Conservation (phyloP, 495 filamentous ascomycete species). For the Penicillium egyptiacum region DNA sequence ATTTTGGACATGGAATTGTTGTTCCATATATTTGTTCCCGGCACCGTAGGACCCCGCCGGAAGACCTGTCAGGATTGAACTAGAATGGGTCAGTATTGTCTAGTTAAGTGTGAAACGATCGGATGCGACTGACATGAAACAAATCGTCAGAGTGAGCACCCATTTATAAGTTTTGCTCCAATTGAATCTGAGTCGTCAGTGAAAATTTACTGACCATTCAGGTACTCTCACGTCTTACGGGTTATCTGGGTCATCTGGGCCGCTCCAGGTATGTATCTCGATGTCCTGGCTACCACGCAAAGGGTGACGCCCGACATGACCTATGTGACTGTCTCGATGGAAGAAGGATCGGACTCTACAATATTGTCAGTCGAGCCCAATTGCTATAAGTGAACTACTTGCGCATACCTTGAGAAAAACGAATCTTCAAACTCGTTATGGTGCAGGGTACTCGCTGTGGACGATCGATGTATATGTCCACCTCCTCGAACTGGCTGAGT, state of each 20-base stretch:
- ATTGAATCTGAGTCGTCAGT: conserved; percentile 4
- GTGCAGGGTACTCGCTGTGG: conserved; percentile 21
- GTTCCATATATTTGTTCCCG: conserved; percentile 40
- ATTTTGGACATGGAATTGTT: conserved; percentile 44
- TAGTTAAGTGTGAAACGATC: neutral
- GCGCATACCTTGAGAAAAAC: conserved; percentile 20
- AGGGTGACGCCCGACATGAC: conserved; percentile 24
- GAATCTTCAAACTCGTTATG: conserved; percentile 29
- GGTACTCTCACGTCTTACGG: conserved; percentile 12
- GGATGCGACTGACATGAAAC: conserved; percentile 35
- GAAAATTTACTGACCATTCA: neutral
- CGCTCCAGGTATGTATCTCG: conserved; percentile 32
- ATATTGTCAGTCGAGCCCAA: neutral
- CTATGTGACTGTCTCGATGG: conserved; percentile 26
- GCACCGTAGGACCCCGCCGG: conserved; percentile 45
- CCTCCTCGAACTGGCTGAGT: neutral
- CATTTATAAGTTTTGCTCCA: conserved; percentile 34
- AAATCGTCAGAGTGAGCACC: conserved; percentile 42
- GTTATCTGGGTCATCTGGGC: conserved; percentile 30
- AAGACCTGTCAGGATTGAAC: conserved; percentile 44
- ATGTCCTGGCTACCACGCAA: conserved; percentile 21
- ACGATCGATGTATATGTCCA: conserved; percentile 5
- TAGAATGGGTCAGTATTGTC: conserved; percentile 6
- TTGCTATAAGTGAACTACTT: neutral
- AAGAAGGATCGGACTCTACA: conserved; percentile 25